Conservation (phyloP, 495 filamentous ascomycete genomes). For the Jackrogersella minutella region DNA sequence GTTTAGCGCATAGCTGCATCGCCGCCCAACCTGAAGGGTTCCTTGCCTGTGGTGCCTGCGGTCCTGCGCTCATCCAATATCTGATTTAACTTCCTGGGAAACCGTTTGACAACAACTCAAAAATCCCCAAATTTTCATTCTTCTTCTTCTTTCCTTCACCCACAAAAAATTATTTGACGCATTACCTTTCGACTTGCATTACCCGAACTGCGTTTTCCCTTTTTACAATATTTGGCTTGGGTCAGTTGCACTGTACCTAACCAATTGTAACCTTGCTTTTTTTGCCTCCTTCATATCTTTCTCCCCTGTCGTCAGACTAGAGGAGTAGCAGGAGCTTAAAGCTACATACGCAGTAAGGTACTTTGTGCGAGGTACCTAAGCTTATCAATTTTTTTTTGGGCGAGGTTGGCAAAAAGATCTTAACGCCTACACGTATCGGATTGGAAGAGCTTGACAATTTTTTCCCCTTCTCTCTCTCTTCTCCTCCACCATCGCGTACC, state of each 20-base stretch:
- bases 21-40: constrained; percentile 36
- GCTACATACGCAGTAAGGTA: no score
- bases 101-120: constrained; percentile 4
- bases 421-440: constrained; percentile 33
- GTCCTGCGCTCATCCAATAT: constrained; percentile 18
- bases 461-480: constrained; percentile 39
- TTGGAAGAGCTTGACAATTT: constrained; percentile 39
- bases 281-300: constrained; percentile 6
- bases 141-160: not conserved
- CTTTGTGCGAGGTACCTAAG: no score
- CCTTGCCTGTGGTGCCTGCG: no score
- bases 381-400: constrained; percentile 32
- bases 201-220: not conserved
- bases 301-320: constrained; percentile 20
- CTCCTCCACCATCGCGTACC: constrained; percentile 11
- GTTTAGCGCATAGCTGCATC: constrained; percentile 44
- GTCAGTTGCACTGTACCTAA: not conserved
- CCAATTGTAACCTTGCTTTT: constrained; percentile 11
- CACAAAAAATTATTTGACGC: constrained; percentile 6
- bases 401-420: constrained; percentile 24
- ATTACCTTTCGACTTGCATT: constrained; percentile 4
- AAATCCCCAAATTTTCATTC: constrained; percentile 22
- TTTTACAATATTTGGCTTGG: not conserved
- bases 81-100: constrained; percentile 25
- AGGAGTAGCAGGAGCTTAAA: constrained; percentile 26